Conservation (phyloP, 2,329 filamentous ascomycete species). For the Phyllachora maydis region DNA sequence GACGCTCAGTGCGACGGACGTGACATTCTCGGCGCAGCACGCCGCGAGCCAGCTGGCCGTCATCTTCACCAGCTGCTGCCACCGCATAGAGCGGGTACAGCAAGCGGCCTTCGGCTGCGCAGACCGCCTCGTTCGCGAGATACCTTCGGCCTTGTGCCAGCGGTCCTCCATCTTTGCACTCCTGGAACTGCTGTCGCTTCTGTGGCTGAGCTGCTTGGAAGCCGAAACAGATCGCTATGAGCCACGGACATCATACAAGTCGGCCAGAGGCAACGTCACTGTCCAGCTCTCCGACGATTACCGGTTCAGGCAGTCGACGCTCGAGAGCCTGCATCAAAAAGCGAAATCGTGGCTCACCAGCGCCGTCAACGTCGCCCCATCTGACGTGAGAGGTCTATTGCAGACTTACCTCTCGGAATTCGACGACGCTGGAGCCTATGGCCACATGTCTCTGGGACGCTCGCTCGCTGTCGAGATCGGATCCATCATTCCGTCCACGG, state of each 20-base stretch:
- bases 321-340: conserved; percentile 56
- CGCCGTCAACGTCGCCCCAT: conserved; percentile 66
- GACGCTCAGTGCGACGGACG: conserved; percentile 48
- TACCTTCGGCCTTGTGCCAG: conserved; percentile 81
- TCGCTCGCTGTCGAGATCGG: conserved; percentile 93
- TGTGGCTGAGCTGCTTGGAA: conserved; percentile 91
- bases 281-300: conserved; percentile 93
- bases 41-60: conserved; percentile 72
- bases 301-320: conserved; percentile 54
- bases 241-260: conserved; percentile 64
- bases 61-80: conserved; percentile 78
- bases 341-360: conserved; percentile 64
- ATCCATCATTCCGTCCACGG: conserved; percentile 62
- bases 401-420: conserved; percentile 95
- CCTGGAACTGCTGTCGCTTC: conserved; percentile 74
- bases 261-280: conserved; percentile 54
- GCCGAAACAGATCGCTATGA: conserved; percentile 87
- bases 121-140: conserved; percentile 63
- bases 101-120: conserved; percentile 68
- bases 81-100: conserved; percentile 82
- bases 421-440: conserved; percentile 76
- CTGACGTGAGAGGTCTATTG: conserved; percentile 85
- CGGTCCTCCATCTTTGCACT: conserved; percentile 80
- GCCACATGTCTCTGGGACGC: conserved; percentile 76
- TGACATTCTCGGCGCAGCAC: conserved; percentile 75